Evolutionary conservation across 768 basidiomycete species (phyloP).

Genomic region (Rhodotorula toruloides): DNA sequence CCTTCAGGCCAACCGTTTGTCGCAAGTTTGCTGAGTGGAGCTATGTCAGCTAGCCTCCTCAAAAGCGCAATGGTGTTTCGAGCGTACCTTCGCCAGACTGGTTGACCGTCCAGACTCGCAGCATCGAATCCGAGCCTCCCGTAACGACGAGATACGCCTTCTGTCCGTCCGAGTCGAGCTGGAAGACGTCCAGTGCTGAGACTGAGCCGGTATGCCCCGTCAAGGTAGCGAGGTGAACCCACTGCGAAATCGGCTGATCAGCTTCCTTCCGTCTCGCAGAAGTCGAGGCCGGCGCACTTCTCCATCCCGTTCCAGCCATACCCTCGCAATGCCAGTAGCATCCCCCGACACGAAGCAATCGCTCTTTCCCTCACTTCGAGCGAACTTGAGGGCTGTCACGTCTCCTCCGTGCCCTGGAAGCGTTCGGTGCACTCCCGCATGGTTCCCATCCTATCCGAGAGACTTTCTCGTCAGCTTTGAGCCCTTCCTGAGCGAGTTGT

Average conservation of each 20-base stretch:
- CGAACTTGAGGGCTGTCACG: conserved; percentile 72
- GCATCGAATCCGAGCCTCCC: conserved; percentile 72
- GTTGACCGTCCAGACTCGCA: conserved; percentile 66
- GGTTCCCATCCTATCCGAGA: conserved; percentile 50
- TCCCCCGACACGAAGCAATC: conserved; percentile 65
- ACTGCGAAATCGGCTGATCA: conserved; percentile 52
- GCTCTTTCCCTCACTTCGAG: conserved; percentile 46
- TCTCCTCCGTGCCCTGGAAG: conserved; percentile 68
- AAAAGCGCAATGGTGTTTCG: conserved; percentile 47
- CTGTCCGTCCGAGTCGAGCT: conserved; percentile 13
- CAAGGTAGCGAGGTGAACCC: conserved; percentile 52
- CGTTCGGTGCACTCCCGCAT: conserved; percentile 61
- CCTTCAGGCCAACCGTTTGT: conserved; percentile 62
- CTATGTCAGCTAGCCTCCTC: conserved; percentile 36
- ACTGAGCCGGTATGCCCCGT: conserved; percentile 67
- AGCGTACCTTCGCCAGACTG: conserved; percentile 36
- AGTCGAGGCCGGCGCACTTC: not conserved
- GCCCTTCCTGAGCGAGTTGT: not conserved
- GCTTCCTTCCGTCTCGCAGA: not conserved
- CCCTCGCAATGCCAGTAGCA: conserved; percentile 61
- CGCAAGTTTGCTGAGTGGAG: conserved; percentile 42
- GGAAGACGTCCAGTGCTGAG: conserved; percentile 59
- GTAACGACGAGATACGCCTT: conserved; percentile 55
- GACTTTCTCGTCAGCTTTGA: not conserved
- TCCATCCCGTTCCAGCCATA: conserved; percentile 54